phyloP scores from a whole-genome alignment of 1,284 basidiomycete genomes.

The Rhizoctonia solani region DNA sequence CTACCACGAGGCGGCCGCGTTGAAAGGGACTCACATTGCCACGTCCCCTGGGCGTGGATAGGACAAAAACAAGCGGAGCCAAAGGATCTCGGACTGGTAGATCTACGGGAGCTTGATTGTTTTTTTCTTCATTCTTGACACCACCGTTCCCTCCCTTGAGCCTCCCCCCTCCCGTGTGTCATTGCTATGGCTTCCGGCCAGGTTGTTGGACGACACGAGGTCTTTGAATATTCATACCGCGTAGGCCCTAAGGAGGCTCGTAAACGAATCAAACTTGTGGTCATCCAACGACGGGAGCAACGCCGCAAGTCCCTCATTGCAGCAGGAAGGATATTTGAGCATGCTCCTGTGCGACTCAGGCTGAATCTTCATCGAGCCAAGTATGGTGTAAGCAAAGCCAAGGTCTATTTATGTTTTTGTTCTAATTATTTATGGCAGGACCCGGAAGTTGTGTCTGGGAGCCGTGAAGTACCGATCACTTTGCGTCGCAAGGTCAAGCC shows the following conservation, averaged over 20 bases:
- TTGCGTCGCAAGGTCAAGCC: slow-evolving; percentile 21
- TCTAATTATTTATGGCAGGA: slow-evolving; percentile 13
- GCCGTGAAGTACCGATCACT: slow-evolving; percentile 13
- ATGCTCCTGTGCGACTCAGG: slow-evolving; percentile 10
- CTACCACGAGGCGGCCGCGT: neutral
- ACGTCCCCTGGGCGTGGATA: neutral
- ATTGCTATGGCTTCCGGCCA: slow-evolving; percentile 9
- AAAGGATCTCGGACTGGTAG: neutral
- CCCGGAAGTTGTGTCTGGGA: slow-evolving; percentile 13
- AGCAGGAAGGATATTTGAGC: slow-evolving; percentile 1
- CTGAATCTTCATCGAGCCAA: slow-evolving; percentile 20
- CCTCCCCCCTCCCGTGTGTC: neutral
- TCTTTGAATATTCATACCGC: slow-evolving; percentile 17
- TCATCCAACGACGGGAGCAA: slow-evolving; percentile 27
- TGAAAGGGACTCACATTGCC: neutral
- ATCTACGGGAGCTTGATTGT: neutral
- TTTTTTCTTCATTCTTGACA: neutral
- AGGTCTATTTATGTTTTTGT: neutral
- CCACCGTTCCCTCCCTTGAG: neutral
- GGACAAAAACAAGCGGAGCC: neutral
- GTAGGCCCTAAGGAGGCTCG: slow-evolving; percentile 9
- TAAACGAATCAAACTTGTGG: slow-evolving; percentile 31
- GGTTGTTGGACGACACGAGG: slow-evolving; percentile 27
- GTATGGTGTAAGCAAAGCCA: slow-evolving; percentile 10
- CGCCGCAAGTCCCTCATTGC: slow-evolving; percentile 19